A percentile compares a stretch with the other conserved stretches of the same genome.
These are phyloP conservation scores for Trichoderma sp. DNA, from an alignment of 2,329 filamentous ascomycete genomes.

Conservation along the genomic window DNA sequence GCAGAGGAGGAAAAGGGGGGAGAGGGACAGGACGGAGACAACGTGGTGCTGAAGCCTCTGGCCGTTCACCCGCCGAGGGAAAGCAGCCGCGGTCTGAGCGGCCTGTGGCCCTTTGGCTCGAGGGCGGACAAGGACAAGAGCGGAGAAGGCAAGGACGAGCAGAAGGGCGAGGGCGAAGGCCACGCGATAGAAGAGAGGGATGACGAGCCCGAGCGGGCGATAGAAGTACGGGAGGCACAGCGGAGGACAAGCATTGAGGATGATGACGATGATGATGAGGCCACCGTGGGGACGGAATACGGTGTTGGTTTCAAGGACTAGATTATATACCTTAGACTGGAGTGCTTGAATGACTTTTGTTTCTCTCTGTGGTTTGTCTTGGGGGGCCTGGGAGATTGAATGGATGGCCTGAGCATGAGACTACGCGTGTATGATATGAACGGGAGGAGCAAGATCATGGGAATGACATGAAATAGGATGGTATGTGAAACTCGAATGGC, in stretches of 20 bases:
- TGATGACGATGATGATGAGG: conserved; percentile 60
- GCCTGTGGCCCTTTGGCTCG: conserved; percentile 61
- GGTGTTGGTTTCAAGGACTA: conserved; percentile 35
- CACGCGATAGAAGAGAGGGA: conserved; percentile 36
- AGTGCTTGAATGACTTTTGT: conserved; percentile 9
- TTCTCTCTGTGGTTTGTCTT: neutral
- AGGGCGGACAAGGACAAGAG: conserved; percentile 40
- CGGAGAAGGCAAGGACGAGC: conserved; percentile 36
- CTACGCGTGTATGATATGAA: too few species aligned
- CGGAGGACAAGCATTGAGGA: conserved; percentile 62
- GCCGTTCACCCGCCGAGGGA: conserved; percentile 55
- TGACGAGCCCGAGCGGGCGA: conserved; percentile 43
- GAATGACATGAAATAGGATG: conserved; percentile 1
- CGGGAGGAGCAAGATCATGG: neutral
- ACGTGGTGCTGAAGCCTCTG: conserved; percentile 57
- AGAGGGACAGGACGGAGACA: conserved; percentile 42
- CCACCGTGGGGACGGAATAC: conserved; percentile 44
- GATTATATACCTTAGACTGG: conserved; percentile 18
- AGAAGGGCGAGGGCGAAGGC: conserved; percentile 2
- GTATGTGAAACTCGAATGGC: neutral
- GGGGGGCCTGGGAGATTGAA: neutral
- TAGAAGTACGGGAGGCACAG: conserved; percentile 57
- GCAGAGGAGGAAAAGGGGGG: conserved; percentile 51
- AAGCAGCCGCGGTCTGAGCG: conserved; percentile 49
- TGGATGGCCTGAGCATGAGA: neutral